A percentile compares a stretch with the other conserved stretches of the same genome.
These are phyloP conservation scores for Naganishia antarctica DNA, from an alignment of 768 basidiomycete species.

Conservation along the genomic window DNA sequence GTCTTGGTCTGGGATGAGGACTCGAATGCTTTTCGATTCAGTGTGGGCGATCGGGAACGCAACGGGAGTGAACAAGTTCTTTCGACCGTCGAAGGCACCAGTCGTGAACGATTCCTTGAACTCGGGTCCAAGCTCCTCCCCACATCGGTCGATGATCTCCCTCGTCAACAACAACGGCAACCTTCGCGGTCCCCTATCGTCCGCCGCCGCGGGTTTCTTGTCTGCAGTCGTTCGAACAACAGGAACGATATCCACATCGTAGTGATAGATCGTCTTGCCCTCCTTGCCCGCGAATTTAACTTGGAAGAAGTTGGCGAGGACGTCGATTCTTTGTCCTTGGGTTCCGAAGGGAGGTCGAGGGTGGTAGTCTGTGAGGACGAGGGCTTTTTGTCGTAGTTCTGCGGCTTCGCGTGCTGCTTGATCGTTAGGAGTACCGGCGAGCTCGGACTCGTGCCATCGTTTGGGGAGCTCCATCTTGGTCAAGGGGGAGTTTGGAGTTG, in stretches of 20 bases:
- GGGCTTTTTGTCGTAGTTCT: constrained; percentile 2
- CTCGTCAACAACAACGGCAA: background rate
- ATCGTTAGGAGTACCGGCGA: constrained; percentile 21
- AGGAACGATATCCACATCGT: constrained; percentile 47
- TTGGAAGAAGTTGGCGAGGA: constrained; percentile 30
- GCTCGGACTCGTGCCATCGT: constrained; percentile 22
- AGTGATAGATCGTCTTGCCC: constrained; percentile 35
- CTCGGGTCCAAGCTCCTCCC: background rate
- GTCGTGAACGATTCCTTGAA: background rate
- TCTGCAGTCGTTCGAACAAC: constrained; percentile 19
- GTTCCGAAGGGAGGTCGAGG: constrained; percentile 20
- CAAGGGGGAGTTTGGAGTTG: too few species aligned
- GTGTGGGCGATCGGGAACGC: constrained; percentile 21
- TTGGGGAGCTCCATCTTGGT: constrained; percentile 7
- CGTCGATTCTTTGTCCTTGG: constrained; percentile 15
- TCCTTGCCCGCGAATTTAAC: constrained; percentile 16
- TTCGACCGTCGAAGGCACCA: constrained; percentile 29
- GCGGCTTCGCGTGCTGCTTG: constrained; percentile 6
- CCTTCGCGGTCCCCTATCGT: background rate
- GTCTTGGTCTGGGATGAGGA: constrained; percentile 21
- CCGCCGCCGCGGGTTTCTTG: background rate
- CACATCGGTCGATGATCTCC: background rate
- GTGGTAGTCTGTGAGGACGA: constrained; percentile 15
- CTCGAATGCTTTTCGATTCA: constrained; percentile 16
- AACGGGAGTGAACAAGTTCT: constrained; percentile 44